Evolutionary conservation across 495 filamentous ascomycete genomes (phyloP), one percentile per base, ranked within the genome.

Genomic region (Venustampulla echinocandica): DNA sequence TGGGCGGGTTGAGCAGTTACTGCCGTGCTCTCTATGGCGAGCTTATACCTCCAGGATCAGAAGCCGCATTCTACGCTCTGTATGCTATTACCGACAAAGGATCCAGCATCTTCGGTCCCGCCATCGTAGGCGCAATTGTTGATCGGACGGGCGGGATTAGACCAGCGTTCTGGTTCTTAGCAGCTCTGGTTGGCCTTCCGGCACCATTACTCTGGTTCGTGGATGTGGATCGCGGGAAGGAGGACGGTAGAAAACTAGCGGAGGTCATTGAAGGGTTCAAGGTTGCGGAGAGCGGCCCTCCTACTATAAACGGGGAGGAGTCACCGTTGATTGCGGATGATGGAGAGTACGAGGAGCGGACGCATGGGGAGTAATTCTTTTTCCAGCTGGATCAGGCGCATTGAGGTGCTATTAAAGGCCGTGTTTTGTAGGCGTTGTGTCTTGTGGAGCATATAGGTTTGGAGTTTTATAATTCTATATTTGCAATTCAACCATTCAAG

Each of bases 51-150:
- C 87, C 89, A 0, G 92, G 92, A 10, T 92, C 80, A 18, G 92
- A 98, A 66, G 88, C 92, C 1, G 87, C 92, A 0, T 98, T 98
- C 61, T 98, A 90, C 62, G 89, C 92, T 0, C 75, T 98, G 1
- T 98, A 95, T 55, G 90, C 92, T 4, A 95, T 98, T 50, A 98
- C 92, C 11, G 92, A 98, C 58, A 98, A 98, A 64, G 92, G 92
- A 17, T 92, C 85, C 5, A 92, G 85, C 58, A 70, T 98, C 14
- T 95, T 98, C 61, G 92, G 92, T 0, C 92, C 92, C 3, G 82
- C 87, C 2, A 90, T 98, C 58, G 93, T 97, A 1, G 92, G 92
- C 2, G 77, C 79, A 0, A 89, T 98, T 47, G 95, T 92, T 11
- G 90, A 96, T 57, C 77, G 73, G 13, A 86, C 85, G 44, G 92